Evolutionary conservation across 1,139 yeast species (phyloP).

Genomic region (Hansenula sp.): DNA sequence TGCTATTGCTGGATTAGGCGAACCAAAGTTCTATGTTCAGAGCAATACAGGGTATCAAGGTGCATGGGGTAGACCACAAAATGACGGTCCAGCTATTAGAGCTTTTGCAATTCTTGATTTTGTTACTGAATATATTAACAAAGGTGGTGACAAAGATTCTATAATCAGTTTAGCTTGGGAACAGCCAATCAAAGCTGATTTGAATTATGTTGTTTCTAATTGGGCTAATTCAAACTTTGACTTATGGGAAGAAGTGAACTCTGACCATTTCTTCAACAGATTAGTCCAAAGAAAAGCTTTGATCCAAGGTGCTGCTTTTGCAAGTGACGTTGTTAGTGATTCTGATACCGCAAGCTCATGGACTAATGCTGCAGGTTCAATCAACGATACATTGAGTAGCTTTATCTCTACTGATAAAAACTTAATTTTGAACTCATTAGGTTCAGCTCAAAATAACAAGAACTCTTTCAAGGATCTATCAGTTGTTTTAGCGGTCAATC

Average conservation of each 20-base stretch:
- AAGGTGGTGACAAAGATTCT: constrained; percentile 19
- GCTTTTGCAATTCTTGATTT: constrained; percentile 58
- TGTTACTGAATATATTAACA: constrained; percentile 34
- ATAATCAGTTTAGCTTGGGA: constrained; percentile 35
- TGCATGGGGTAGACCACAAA: constrained; percentile 89
- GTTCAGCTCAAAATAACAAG: constrained; percentile 42
- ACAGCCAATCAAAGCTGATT: constrained; percentile 61
- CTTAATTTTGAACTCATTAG: constrained; percentile 29
- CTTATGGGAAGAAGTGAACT: constrained; percentile 82
- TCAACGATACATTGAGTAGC: constrained; percentile 10
- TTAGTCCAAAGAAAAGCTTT: constrained; percentile 67
- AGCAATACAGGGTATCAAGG: constrained; percentile 56
- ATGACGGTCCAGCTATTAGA: constrained; percentile 87
- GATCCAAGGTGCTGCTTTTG: constrained; percentile 39
- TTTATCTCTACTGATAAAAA: constrained; percentile 20
- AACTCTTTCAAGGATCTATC: constrained; percentile 79
- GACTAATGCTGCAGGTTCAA: constrained; percentile 3
- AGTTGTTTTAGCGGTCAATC: constrained; percentile 62
- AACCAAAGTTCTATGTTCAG: constrained; percentile 70
- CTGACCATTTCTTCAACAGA: constrained; percentile 71
- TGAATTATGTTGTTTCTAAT: constrained; percentile 50
- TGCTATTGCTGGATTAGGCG: constrained; percentile 67
- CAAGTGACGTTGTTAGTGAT: constrained; percentile 33
- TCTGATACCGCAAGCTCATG: constrained; percentile 34
- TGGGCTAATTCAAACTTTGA: constrained; percentile 73